Conservation (phyloP, 495 filamentous ascomycete species). For the Neurospora sp. region DNA sequence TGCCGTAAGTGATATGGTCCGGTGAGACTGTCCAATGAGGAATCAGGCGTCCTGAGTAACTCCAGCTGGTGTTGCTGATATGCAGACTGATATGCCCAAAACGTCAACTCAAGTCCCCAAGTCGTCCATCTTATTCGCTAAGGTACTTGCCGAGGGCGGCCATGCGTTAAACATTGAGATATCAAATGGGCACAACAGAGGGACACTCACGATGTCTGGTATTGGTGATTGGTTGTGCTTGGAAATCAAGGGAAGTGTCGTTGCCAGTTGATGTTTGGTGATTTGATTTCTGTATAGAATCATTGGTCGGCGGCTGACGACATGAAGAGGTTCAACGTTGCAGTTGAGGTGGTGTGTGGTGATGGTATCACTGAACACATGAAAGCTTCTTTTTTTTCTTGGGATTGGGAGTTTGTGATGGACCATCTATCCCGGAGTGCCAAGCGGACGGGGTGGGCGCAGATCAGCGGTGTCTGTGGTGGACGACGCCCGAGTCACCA, state of each 20-base stretch:
- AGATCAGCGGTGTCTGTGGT: neutral
- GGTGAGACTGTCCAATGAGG: neutral
- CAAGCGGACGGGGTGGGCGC: neutral
- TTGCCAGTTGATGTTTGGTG: conserved; percentile 6
- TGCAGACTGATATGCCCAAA: neutral
- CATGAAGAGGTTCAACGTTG: neutral
- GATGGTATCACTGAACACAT: neutral
- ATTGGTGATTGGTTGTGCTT: neutral
- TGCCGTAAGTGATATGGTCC: neutral
- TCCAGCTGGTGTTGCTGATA: neutral
- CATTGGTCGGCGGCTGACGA: conserved; percentile 9
- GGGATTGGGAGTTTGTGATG: neutral
- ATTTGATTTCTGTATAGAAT: conserved; percentile 12
- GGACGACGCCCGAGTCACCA: neutral
- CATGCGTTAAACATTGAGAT: neutral
- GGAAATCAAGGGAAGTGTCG: neutral
- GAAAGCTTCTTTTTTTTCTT: neutral
- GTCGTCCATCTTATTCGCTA: neutral
- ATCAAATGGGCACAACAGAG: neutral
- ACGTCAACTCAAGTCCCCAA: neutral
- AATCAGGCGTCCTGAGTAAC: neutral
- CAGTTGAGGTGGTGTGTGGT: neutral
- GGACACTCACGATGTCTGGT: neutral
- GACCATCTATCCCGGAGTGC: neutral
- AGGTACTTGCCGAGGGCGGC: neutral